These are phyloP conservation scores for Saxispiralis lemnorum DNA, from an alignment of 495 filamentous ascomycete genomes.

Conservation along the genomic window DNA sequence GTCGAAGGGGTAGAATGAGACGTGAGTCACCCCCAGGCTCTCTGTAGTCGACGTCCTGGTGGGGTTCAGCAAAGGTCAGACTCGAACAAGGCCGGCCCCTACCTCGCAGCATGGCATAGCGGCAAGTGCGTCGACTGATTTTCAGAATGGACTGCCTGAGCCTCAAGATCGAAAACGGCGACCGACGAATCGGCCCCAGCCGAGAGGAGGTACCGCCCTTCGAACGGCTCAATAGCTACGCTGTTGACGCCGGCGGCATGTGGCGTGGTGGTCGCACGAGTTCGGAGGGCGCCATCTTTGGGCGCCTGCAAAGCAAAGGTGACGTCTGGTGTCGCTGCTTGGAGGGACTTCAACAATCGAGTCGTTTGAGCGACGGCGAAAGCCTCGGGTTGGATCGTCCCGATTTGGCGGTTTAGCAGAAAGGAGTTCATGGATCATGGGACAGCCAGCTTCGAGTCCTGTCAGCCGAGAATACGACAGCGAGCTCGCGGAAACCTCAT, in stretches of 20 bases:
- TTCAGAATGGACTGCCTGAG: slow-evolving; percentile 21
- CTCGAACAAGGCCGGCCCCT: background rate
- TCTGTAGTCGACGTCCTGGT: slow-evolving; percentile 10
- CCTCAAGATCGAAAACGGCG: slow-evolving; percentile 67
- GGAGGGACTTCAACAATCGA: slow-evolving; percentile 40
- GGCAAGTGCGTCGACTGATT: slow-evolving; percentile 27
- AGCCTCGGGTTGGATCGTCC: slow-evolving; percentile 38
- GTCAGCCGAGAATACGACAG: background rate
- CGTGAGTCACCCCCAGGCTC: slow-evolving; percentile 62
- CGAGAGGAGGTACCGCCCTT: slow-evolving; percentile 63
- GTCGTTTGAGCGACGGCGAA: slow-evolving; percentile 48
- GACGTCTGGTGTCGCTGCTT: slow-evolving; percentile 38
- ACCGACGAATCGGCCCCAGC: slow-evolving; percentile 67
- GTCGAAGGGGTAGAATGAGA: slow-evolving; percentile 83
- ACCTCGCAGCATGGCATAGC: slow-evolving; percentile 31
- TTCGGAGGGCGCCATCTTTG: background rate
- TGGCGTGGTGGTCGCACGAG: slow-evolving; percentile 25
- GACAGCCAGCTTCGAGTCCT: background rate
- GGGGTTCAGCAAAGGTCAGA: slow-evolving; percentile 8
- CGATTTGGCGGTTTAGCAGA: slow-evolving; percentile 53
- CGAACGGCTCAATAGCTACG: slow-evolving; percentile 57
- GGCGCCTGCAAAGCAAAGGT: slow-evolving; percentile 42
- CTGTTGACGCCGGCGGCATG: slow-evolving; percentile 63
- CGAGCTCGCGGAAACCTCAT: no score
- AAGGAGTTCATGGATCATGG: slow-evolving; percentile 56